These are phyloP conservation scores for Colletotrichum somersetense DNA, from an alignment of 2,329 filamentous ascomycete species.

Conservation along the genomic window DNA sequence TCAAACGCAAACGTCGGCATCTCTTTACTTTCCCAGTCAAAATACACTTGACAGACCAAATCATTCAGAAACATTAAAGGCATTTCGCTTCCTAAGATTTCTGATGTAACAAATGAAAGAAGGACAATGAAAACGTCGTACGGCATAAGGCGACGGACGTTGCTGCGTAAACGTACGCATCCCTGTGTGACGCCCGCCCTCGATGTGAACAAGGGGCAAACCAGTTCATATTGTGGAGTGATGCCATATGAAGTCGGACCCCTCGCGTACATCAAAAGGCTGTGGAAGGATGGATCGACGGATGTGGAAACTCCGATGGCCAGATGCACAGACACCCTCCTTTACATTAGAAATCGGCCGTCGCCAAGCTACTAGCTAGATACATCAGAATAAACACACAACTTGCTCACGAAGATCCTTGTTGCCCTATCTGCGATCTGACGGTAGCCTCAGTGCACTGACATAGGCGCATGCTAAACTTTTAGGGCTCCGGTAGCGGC, in stretches of 20 bases:
- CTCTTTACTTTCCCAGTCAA: background rate
- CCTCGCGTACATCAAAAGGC: too few species aligned
- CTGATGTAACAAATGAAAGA: too few species aligned
- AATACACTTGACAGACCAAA: background rate
- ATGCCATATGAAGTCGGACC: background rate
- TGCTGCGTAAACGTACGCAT: background rate
- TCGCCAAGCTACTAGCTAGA: too few species aligned
- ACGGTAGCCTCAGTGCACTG: background rate
- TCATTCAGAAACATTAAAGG: too few species aligned
- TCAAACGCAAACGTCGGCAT: background rate
- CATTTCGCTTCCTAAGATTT: background rate
- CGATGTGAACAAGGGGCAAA: background rate
- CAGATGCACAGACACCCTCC: too few species aligned
- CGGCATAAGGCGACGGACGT: background rate
- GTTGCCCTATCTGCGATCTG: too few species aligned
- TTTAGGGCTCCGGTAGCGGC: background rate
- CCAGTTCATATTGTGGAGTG: background rate
- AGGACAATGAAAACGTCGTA: background rate
- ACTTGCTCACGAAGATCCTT: too few species aligned
- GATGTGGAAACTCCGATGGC: too few species aligned
- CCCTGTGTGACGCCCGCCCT: background rate
- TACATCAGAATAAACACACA: too few species aligned
- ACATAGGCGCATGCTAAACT: background rate
- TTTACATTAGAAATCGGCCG: too few species aligned
- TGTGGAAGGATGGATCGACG: too few species aligned